Evolutionary conservation across 345 rosid species (phyloP).

Genomic region (Hibiscus syriacus): DNA sequence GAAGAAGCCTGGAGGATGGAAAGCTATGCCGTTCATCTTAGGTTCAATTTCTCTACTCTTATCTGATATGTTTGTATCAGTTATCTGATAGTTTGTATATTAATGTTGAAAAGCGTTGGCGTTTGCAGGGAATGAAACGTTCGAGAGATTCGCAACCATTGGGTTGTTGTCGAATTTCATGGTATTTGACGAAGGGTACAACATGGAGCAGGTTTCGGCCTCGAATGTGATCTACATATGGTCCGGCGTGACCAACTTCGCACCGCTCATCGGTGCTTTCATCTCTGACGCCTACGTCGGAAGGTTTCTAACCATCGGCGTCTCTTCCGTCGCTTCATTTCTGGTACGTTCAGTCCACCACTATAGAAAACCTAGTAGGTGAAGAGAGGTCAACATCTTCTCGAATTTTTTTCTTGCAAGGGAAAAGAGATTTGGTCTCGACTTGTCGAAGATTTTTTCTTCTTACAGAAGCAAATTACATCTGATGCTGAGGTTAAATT

Average conservation of each 20-base stretch:
- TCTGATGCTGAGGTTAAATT: no score
- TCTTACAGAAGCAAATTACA: background rate
- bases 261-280: constrained; percentile 66
- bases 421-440: background rate
- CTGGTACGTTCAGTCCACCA: no score
- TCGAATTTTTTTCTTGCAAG: background rate
- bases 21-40: constrained; percentile 66
- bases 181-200: constrained; percentile 49
- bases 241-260: constrained; percentile 54
- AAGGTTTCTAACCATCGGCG: no score
- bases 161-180: constrained; percentile 49
- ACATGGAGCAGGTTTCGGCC: constrained; percentile 50
- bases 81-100: no score
- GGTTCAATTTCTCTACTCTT: constrained; percentile 27
- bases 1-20: constrained; percentile 74
- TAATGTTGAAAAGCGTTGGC: background rate
- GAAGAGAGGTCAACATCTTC: background rate
- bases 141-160: constrained; percentile 68
- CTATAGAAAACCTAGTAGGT: background rate
- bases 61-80: no score
- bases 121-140: constrained; percentile 59
- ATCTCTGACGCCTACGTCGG: constrained; percentile 45
- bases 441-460: no score
- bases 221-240: constrained; percentile 53
- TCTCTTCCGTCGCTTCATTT: no score